These are phyloP conservation scores for Prosopis cineraria DNA, from an alignment of 306 rosid species.

Conservation along the genomic window DNA sequence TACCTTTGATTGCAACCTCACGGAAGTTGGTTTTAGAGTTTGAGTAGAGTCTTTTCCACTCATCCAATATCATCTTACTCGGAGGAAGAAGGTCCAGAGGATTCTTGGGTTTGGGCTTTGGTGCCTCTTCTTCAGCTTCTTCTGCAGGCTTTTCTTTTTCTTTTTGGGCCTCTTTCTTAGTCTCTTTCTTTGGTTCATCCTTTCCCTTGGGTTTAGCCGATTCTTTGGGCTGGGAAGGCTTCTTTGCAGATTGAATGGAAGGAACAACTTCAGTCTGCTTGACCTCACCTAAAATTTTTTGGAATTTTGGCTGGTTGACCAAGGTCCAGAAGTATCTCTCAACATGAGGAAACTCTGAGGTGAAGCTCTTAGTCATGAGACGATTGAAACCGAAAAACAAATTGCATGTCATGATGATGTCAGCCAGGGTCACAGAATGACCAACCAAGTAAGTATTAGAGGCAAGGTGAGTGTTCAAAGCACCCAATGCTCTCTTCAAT, in stretches of 20 bases:
- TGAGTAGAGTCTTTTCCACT: conserved; percentile 91
- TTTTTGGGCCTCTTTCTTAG: conserved; percentile 49
- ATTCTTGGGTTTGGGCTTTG: conserved; percentile 89
- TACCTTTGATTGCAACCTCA: conserved; percentile 94
- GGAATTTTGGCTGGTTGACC: conserved; percentile 89
- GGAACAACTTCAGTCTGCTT: conserved; percentile 63
- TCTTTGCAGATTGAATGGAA: conserved; percentile 64
- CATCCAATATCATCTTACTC: conserved; percentile 85
- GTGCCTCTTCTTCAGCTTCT: conserved; percentile 75
- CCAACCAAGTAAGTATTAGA: conserved; percentile 81
- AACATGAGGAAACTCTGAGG: conserved; percentile 86
- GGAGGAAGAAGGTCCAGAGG: conserved; percentile 93
- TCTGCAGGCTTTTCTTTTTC: conserved; percentile 46
- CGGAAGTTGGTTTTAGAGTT: conserved; percentile 93
- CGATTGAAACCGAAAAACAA: conserved; percentile 46
- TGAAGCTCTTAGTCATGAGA: conserved; percentile 62
- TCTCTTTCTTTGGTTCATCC: conserved; percentile 69
- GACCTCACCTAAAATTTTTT: conserved; percentile 70
- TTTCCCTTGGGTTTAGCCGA: conserved; percentile 60
- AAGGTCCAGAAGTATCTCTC: conserved; percentile 95
- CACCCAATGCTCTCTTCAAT: conserved; percentile 65
- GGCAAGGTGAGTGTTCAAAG: conserved; percentile 75
- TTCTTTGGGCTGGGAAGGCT: conserved; percentile 72
- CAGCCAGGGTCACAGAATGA: conserved; percentile 78
- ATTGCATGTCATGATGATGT: conserved; percentile 57